Evolutionary conservation across 495 filamentous ascomycete species (phyloP), one percentile per base, ranked within the genome.

Genomic region (Hypomontagnella monticulosa): DNA sequence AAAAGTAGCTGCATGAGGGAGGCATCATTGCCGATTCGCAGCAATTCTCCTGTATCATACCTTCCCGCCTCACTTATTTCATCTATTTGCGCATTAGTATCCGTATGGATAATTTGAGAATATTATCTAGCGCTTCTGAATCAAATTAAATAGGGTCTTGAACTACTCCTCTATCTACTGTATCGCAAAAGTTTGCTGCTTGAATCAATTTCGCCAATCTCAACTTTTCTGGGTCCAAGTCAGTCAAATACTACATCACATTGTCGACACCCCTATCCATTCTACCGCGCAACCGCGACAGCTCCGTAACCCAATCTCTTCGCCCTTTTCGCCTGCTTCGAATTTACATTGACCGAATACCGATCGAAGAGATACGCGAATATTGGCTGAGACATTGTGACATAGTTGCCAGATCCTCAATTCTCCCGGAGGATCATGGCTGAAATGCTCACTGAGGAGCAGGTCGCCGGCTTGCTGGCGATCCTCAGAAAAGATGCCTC

Each of bases 401-500:
- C 23, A 6, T 2, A 20, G 33, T 27, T 58, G 62, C 66, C 63
- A 63, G 69, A 61, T 70, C 71, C 71, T 70, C 69, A 38, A 50
- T 51, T 55, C 42, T 38, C 50, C 50, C 37, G 38, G 54, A 32
- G 60, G 50, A 72, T 68, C 68, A 84, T 84, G 83, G 78, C 76
- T 47, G 84, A 86, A 62, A 80, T 77, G 76, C 78, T 86, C 63
- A 86, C 85, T 60, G 87, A 90, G 52, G 76, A 85, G 41, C 85
- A 89, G 77, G 86, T 87, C 67, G 79, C 79, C 40, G 85, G 88
- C 76, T 83, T 95, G 53, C 74, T 88, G 62, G 81, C 81, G 32
- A 79, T 87, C 46, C 81, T 94, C 57, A 89, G 88, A 70, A 89
- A 87, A 73, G 90, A 91, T 61, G 79, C 83, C 27, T 81, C 88